These are phyloP conservation scores for Fomitopsis palustris DNA, from an alignment of 1,284 basidiomycete species.

Conservation along the genomic window DNA sequence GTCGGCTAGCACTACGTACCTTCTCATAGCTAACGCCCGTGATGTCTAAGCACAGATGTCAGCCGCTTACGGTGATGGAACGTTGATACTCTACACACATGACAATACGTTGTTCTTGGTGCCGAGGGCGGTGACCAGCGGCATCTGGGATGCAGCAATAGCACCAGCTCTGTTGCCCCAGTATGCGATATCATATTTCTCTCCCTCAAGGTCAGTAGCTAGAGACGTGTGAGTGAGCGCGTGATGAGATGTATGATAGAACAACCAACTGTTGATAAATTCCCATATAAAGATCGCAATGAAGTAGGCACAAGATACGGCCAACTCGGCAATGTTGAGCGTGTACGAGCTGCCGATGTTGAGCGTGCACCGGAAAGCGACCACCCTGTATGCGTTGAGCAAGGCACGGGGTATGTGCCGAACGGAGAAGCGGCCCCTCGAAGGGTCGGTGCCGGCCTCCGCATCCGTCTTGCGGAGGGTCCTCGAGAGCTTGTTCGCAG, in stretches of 20 bases:
- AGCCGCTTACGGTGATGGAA: background rate
- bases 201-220: conserved; percentile 36
- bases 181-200: conserved; percentile 34
- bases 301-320: conserved; percentile 43
- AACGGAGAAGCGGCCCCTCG: conserved; percentile 17
- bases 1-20: conserved; percentile 20
- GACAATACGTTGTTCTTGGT: conserved; percentile 64
- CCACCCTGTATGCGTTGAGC: conserved; percentile 41
- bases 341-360: conserved; percentile 38
- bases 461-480: conserved; percentile 13
- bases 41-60: conserved; percentile 33
- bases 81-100: conserved; percentile 32
- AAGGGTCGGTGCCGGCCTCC: conserved; percentile 17
- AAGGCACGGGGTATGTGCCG: conserved; percentile 34
- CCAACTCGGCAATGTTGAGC: conserved; percentile 45
- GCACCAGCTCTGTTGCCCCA: conserved; percentile 48
- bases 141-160: conserved; percentile 53
- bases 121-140: conserved; percentile 59
- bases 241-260: background rate
- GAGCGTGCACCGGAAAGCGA: conserved; percentile 49
- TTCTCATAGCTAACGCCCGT: conserved; percentile 62
- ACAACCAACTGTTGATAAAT: conserved; percentile 44
- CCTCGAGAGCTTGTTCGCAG: conserved; percentile 16
- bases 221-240: background rate
- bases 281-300: conserved; percentile 44